Base-by-base conservation (phyloP, 2,329 filamentous ascomycete genomes). In the Talaromyces islandicus region DNA sequence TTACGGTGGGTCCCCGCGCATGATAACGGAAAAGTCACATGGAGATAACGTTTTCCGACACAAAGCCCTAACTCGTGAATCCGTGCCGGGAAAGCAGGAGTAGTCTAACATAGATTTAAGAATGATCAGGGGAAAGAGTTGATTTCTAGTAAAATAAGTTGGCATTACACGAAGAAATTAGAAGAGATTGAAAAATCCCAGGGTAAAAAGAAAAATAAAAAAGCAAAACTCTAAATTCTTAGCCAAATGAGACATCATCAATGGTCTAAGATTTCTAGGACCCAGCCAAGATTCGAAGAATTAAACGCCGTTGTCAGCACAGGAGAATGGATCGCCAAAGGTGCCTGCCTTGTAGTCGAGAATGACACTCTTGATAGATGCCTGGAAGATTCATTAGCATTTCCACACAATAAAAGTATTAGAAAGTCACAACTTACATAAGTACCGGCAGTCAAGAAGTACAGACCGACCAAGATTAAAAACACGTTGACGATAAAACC, bases 391-490 rank as follows among this genome's bases (percentile, higher is more conserved):
- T 54, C n/a, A 12, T 60, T 56, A 56, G 55, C 19, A 29, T 14
- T 29, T 32, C 29, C 30, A 9, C 21, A 21, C 4, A 17, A 30
- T 7, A 30, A 11, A 32, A 12, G 5, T 29, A 21, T 9, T 48
- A 90, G 57, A 88, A 70, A 0, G 30, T 41, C 14, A 54, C 12
- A 60, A 73, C 78, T 76, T 65, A 80, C 77, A 67, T 96, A 96
- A 3, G 92, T 97, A 41, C 92, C 92, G 0, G 82, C 89, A 0
- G 82, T 87, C 54, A 97, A 75, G 78, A 96, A 95, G 66, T 92
- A 85, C n/a, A 95, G 57, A 0, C 92, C 92, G 19, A 89, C 85
- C 1, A 82, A 29, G 60, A 94, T 92, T 61, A 96, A 84, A 63
- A 85, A 66, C 17, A 91, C 70, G 69, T 96, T 97, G 57, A 94